Conservation (phyloP, 495 filamentous ascomycete species). For the Hypoxylon cercidicola region DNA sequence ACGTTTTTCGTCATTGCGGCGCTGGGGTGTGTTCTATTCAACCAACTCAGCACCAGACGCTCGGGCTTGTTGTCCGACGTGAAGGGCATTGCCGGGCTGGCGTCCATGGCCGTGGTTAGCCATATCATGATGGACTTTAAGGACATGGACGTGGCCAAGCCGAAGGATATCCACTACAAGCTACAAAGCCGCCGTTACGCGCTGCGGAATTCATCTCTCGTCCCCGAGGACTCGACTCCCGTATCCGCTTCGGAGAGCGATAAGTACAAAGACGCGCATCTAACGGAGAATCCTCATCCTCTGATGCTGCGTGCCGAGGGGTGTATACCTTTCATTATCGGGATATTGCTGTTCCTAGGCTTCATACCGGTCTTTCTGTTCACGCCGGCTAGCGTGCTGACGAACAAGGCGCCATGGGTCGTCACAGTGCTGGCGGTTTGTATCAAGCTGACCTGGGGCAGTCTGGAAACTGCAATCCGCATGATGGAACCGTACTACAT, state of each 20-base stretch:
- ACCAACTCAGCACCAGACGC: constrained; percentile 66
- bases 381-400: constrained; percentile 61
- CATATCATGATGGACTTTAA: constrained; percentile 81
- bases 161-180: constrained; percentile 71
- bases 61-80: constrained; percentile 75
- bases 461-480: constrained; percentile 75
- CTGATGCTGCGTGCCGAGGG: constrained; percentile 71
- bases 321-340: constrained; percentile 66
- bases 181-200: constrained; percentile 72
- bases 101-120: constrained; percentile 74
- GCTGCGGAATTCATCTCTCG: constrained; percentile 73
- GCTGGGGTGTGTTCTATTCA: constrained; percentile 66
- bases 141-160: constrained; percentile 72
- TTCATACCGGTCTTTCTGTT: constrained; percentile 69
- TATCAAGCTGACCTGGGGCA: constrained; percentile 73
- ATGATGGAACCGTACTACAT: constrained; percentile 82
- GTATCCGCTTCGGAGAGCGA: constrained; percentile 47
- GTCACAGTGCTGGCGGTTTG: constrained; percentile 69
- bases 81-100: constrained; percentile 77
- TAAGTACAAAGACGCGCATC: constrained; percentile 51
- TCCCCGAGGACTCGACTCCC: constrained; percentile 55
- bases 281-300: constrained; percentile 70
- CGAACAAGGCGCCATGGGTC: constrained; percentile 71
- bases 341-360: constrained; percentile 59
- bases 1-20: constrained; percentile 63